These are phyloP conservation scores for Schizopora paradoxa DNA, from an alignment of 1,284 basidiomycete species.

Conservation along the genomic window DNA sequence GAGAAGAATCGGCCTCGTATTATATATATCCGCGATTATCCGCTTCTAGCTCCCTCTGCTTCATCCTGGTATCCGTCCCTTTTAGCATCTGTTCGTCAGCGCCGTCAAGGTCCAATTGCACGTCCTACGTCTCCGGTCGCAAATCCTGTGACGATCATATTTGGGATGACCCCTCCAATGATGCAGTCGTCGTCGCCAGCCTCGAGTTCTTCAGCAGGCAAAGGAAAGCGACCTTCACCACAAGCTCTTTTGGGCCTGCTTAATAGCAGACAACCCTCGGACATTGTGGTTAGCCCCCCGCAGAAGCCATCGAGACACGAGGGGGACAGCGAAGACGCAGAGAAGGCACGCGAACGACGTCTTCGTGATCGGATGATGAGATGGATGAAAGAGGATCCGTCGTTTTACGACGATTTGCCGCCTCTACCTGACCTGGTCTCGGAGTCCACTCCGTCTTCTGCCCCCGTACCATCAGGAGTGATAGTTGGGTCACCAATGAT, in stretches of 20 bases:
- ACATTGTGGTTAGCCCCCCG: slow-evolving; percentile 15
- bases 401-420: slow-evolving; percentile 56
- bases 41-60: slow-evolving; percentile 66
- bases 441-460: slow-evolving; percentile 34
- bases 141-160: slow-evolving; percentile 74
- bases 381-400: slow-evolving; percentile 61
- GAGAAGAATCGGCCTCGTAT: slow-evolving; percentile 47
- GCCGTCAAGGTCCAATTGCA: slow-evolving; percentile 57
- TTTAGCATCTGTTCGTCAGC: slow-evolving; percentile 66
- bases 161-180: slow-evolving; percentile 76
- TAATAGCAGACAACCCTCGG: slow-evolving; percentile 21
- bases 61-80: slow-evolving; percentile 77
- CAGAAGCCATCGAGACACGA: slow-evolving; percentile 35
- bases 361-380: slow-evolving; percentile 59
- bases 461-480: slow-evolving; percentile 12
- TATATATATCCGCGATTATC: slow-evolving; percentile 78
- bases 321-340: slow-evolving; percentile 57
- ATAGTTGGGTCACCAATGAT: slow-evolving; percentile 18
- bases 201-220: slow-evolving; percentile 19
- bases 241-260: slow-evolving; percentile 34
- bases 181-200: slow-evolving; percentile 36
- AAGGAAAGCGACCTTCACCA: slow-evolving; percentile 22
- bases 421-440: slow-evolving; percentile 38
- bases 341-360: slow-evolving; percentile 61
- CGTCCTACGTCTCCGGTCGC: slow-evolving; percentile 50